Evolutionary conservation across 2,329 filamentous ascomycete genomes (phyloP), one percentile per base, ranked within the genome.

Genomic region (Venturia asperata): DNA sequence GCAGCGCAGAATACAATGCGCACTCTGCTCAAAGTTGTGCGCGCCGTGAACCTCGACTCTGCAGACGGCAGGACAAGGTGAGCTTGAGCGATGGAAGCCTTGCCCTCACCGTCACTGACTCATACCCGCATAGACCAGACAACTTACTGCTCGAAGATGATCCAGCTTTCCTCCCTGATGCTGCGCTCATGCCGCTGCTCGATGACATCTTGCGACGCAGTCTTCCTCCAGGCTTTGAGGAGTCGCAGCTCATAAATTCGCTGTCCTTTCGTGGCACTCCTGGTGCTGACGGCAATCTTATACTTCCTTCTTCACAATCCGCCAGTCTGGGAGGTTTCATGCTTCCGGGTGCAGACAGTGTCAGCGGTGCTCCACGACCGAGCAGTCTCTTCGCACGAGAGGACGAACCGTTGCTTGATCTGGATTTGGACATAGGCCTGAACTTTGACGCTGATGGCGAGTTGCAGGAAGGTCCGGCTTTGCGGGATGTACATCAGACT

Each of bases 141-240:
- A 87, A 92, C 69, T 86, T 97, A 65, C 79, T 91, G 3, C 80
- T 97, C 1, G 80, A 84, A 64, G 91, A 97, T 71, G 93, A 97
- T 71, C 91, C 92, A 0, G 82, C 85, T 52, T 97, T 97, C 72
- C 76, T 90, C 11, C 86, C 88, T 0, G 85, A 88, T 55, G 80
- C 86, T 42, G 78, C 80, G 42, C 78, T 91, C 34, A 84, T 87
- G 1, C 78, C 82, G 0, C 79, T 88, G 65, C 80, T 87, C 41
- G 73, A 85, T 27, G 80, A 85, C 62, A 71, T 86, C 19, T 76
- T 76, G 13, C 73, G 75, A 3, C 73, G 84, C 45, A 72, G 27
- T 30, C 39, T 34, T 37, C 42, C 62, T 15, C 39, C 47, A 13
- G 17, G 5, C 24, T 43, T 52, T n/a, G 43, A 63, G 34, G 42